A percentile compares a stretch with the other conserved stretches of the same genome.
These are phyloP conservation scores for Benincasa hispida DNA, from an alignment of 306 rosid genomes.

Conservation along the genomic window DNA sequence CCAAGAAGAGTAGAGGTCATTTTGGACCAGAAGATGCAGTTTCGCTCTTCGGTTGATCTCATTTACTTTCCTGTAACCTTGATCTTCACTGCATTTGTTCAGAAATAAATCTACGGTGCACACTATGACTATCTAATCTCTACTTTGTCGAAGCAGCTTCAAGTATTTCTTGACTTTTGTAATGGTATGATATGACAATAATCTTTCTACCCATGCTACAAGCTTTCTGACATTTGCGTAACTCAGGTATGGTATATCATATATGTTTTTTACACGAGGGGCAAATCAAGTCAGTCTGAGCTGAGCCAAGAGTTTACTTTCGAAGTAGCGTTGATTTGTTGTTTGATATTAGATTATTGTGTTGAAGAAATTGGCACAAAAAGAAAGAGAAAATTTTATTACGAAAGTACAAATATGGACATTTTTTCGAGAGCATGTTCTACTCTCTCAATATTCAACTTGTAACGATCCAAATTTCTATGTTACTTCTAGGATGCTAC, in stretches of 20 bases:
- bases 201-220: neutral
- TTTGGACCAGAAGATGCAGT: neutral
- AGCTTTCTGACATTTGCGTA: neutral
- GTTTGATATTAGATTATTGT: neutral
- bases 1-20: slow-evolving; percentile 10
- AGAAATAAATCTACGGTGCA: neutral
- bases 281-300: neutral
- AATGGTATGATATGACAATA: neutral
- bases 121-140: neutral
- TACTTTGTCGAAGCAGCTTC: neutral
- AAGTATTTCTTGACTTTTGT: neutral
- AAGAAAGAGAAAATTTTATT: too few relatives aligned
- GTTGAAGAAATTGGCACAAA: too few relatives aligned
- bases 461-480: too few relatives aligned
- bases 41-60: neutral
- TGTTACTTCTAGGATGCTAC: too few relatives aligned
- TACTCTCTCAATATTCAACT: too few relatives aligned
- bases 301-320: neutral
- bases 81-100: neutral
- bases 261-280: too few relatives aligned
- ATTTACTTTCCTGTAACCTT: neutral
- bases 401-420: too few relatives aligned
- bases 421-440: too few relatives aligned
- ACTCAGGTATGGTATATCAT: neutral
- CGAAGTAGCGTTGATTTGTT: neutral